A percentile compares a stretch with the other conserved stretches of the same genome.
Conservation (phyloP, 495 filamentous ascomycete species). For the Penicillium chermesinum region DNA sequence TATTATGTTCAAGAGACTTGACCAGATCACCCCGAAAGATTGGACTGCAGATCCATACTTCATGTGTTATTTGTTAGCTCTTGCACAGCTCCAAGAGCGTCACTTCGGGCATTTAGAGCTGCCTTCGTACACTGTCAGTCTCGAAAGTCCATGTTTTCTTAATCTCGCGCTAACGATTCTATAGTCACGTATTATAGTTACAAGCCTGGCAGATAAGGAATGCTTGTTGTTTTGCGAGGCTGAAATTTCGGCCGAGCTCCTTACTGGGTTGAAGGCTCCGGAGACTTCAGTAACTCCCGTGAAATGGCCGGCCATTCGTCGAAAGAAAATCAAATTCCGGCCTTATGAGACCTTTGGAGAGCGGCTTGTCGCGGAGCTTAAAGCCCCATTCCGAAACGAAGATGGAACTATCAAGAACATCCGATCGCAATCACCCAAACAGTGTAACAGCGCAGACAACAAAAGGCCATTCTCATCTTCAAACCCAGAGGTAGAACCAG, state of each 20-base stretch:
- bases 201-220: conserved; percentile 5
- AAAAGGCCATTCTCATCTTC: no score
- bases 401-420: background rate
- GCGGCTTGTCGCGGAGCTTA: background rate
- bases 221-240: conserved; percentile 15
- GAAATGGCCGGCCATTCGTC: conserved; percentile 9
- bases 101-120: background rate
- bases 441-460: conserved; percentile 3
- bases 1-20: background rate
- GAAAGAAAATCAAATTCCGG: conserved; percentile 10
- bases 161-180: conserved; percentile 1
- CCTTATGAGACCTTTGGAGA: conserved; percentile 7
- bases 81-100: conserved; percentile 18
- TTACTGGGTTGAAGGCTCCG: conserved; percentile 5
- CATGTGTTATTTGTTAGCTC: conserved; percentile 15
- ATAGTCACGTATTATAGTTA: conserved; percentile 20
- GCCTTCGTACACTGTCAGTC: conserved; percentile 13
- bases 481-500: no score
- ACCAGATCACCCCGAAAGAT: conserved; percentile 11
- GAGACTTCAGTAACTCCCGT: conserved; percentile 2
- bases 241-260: conserved; percentile 11
- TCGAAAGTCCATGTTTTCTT: background rate
- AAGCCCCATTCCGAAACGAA: background rate
- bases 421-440: no score
- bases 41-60: conserved; percentile 23